Percentiles rank a stretch among this genome's conserved stretches.
phyloP scores from a whole-genome alignment of 2,329 filamentous ascomycete genomes.

The Lecanosticta acicola region DNA sequence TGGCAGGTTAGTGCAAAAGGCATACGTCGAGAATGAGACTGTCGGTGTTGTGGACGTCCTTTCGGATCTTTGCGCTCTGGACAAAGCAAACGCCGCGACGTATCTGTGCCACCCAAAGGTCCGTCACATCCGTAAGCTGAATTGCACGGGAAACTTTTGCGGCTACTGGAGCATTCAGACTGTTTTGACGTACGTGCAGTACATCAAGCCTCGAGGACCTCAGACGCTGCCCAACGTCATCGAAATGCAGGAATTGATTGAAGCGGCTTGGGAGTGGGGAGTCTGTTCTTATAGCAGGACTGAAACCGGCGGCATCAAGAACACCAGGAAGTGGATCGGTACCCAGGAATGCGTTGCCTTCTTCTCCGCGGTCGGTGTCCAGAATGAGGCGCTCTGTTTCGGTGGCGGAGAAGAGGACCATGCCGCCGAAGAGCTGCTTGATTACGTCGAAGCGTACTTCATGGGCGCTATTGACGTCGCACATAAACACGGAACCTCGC shows the following conservation, averaged over 20 bases:
- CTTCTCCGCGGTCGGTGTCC: constrained; percentile 59
- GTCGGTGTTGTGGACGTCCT: constrained; percentile 42
- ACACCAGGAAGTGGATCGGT: constrained; percentile 93
- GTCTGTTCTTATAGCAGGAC: constrained; percentile 68
- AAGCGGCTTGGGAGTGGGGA: constrained; percentile 78
- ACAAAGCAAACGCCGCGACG: constrained; percentile 59
- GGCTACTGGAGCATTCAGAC: constrained; percentile 95
- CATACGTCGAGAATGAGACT: constrained; percentile 42
- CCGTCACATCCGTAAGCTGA: constrained; percentile 74
- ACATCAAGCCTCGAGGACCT: constrained; percentile 18
- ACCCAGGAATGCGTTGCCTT: constrained; percentile 84
- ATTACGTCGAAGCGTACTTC: constrained; percentile 71
- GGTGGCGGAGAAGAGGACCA: constrained; percentile 42
- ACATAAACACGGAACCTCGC: constrained; percentile 56
- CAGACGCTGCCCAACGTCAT: constrained; percentile 65
- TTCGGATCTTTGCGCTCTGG: constrained; percentile 51
- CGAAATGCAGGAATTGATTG: constrained; percentile 78
- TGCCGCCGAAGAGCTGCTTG: constrained; percentile 53
- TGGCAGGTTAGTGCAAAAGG: constrained; percentile 38
- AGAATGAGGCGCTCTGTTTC: constrained; percentile 49
- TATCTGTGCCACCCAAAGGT: constrained; percentile 75
- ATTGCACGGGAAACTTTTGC: constrained; percentile 83
- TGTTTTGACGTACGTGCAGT: constrained; percentile 68
- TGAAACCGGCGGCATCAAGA: constrained; percentile 80
- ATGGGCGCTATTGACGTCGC: constrained; percentile 43